These are phyloP conservation scores for Dunaliella primolecta DNA, from an alignment of 139 green algal species.

Conservation along the genomic window DNA sequence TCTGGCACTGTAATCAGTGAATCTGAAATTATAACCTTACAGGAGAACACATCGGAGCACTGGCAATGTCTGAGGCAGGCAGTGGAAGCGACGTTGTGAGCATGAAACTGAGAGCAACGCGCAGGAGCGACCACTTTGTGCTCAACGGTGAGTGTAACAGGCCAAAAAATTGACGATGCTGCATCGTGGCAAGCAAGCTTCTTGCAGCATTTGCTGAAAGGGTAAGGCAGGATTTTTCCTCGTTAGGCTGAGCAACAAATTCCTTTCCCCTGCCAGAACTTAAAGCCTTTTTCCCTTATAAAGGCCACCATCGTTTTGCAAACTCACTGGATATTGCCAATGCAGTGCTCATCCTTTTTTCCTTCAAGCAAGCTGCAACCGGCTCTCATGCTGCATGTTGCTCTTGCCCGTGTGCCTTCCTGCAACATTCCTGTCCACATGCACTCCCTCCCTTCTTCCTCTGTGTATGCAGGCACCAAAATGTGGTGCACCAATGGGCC, in stretches of 20 bases:
- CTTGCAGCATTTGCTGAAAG: not conserved
- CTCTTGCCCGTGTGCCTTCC: too few relatives aligned
- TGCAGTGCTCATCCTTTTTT: too few relatives aligned
- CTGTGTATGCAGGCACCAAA: constrained; percentile 68
- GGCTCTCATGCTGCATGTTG: too few relatives aligned
- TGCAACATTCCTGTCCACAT: too few relatives aligned
- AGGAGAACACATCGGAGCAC: constrained; percentile 85
- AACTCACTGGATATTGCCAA: not conserved
- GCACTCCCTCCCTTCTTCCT: too few relatives aligned
- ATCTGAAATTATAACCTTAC: too few relatives aligned
- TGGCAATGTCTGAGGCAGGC: constrained; percentile 86
- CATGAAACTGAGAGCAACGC: constrained; percentile 71
- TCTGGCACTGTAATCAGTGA: too few relatives aligned
- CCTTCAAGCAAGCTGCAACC: too few relatives aligned
- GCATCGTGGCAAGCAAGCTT: too few relatives aligned
- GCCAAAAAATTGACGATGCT: too few relatives aligned
- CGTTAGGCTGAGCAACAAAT: not conserved
- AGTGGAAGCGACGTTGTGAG: constrained; percentile 83
- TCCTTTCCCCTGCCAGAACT: not conserved
- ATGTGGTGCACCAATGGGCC: constrained; percentile 96
- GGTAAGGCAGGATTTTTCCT: not conserved
- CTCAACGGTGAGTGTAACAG: constrained; percentile 78
- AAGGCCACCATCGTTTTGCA: not conserved
- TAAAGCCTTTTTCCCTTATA: not conserved
- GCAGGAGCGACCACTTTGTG: constrained; percentile 59